Evolutionary conservation across 2,329 filamentous ascomycete genomes (phyloP).

Genomic region (Neoscytalidium dimidiatum): DNA sequence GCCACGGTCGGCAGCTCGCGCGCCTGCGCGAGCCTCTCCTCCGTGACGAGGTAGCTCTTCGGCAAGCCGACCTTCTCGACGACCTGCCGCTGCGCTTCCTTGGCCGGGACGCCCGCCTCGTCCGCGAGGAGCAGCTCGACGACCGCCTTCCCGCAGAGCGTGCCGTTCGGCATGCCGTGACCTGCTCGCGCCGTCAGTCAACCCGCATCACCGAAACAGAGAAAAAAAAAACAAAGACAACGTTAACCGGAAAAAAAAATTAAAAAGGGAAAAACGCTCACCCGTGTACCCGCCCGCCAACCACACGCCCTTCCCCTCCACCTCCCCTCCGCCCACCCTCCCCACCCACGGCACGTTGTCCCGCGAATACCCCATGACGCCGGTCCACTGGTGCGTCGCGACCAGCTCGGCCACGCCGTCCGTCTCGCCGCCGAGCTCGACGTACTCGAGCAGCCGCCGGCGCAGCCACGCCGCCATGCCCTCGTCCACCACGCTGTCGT

Average conservation of each 20-base stretch:
- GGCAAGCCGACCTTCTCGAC: slow-evolving; percentile 38
- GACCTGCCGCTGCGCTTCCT: slow-evolving; percentile 31
- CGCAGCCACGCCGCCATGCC: slow-evolving; percentile 60
- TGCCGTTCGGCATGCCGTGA: slow-evolving; percentile 76
- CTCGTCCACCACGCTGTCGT: slow-evolving; percentile 61
- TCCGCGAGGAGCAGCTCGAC: slow-evolving; percentile 60
- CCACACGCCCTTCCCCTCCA: slow-evolving; percentile 64
- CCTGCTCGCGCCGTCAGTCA: slow-evolving; percentile 22
- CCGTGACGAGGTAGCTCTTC: slow-evolving; percentile 38
- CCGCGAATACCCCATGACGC: slow-evolving; percentile 75
- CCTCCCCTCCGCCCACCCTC: slow-evolving; percentile 60
- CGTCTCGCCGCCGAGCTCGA: slow-evolving; percentile 37
- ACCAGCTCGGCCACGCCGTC: slow-evolving; percentile 46
- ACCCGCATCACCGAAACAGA: not conserved
- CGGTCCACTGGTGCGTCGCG: slow-evolving; percentile 65
- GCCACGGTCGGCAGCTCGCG: slow-evolving; percentile 35
- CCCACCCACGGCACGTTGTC: slow-evolving; percentile 74
- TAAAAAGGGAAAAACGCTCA: slow-evolving; percentile 33
- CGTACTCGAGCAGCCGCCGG: slow-evolving; percentile 39
- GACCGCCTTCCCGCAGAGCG: slow-evolving; percentile 65
- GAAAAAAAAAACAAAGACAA: not conserved
- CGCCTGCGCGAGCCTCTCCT: slow-evolving; percentile 36
- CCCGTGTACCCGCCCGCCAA: slow-evolving; percentile 67
- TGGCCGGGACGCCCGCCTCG: slow-evolving; percentile 35
- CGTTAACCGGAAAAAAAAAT: not conserved